Evolutionary conservation across 2,329 filamentous ascomycete species (phyloP).

Genomic region (Diaporthe citri): DNA sequence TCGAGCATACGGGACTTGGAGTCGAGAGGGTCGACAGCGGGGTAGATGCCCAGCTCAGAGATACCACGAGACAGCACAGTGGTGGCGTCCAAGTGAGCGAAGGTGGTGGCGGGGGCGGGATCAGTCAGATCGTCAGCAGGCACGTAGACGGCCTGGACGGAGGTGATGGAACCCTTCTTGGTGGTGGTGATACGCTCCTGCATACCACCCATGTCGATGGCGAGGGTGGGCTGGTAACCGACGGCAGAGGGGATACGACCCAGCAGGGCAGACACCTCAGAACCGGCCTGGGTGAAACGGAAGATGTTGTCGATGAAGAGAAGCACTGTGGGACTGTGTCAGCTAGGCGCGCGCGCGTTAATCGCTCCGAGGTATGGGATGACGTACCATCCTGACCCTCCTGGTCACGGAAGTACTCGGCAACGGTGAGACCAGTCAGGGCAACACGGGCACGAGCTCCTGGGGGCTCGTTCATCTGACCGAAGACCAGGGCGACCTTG

Average conservation of each 20-base stretch:
- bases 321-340: constrained; percentile 73
- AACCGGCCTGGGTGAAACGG: constrained; percentile 99
- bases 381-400: constrained; percentile 87
- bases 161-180: constrained; percentile 99
- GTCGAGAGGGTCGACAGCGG: constrained; percentile 99
- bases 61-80: constrained; percentile 99
- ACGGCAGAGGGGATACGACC: constrained; percentile 99
- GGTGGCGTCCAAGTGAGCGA: constrained; percentile 99
- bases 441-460: constrained; percentile 99
- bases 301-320: constrained; percentile 99
- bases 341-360: constrained; percentile 40
- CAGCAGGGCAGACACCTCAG: constrained; percentile 98
- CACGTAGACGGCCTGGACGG: constrained; percentile 99
- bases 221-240: constrained; percentile 99
- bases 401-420: constrained; percentile 83
- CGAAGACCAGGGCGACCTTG: constrained; percentile 99
- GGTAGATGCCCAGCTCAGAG: constrained; percentile 99
- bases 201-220: constrained; percentile 99
- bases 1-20: constrained; percentile 99
- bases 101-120: constrained; percentile 98
- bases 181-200: constrained; percentile 99
- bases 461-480: constrained; percentile 99
- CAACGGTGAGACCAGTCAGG: constrained; percentile 86
- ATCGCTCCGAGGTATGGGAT: not conserved
- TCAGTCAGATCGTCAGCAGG: constrained; percentile 99